A percentile compares a stretch with the other conserved stretches of the same genome.
Evolutionary conservation across 139 green algal genomes (phyloP).

Genomic region (Chlamydomonas sp.): DNA sequence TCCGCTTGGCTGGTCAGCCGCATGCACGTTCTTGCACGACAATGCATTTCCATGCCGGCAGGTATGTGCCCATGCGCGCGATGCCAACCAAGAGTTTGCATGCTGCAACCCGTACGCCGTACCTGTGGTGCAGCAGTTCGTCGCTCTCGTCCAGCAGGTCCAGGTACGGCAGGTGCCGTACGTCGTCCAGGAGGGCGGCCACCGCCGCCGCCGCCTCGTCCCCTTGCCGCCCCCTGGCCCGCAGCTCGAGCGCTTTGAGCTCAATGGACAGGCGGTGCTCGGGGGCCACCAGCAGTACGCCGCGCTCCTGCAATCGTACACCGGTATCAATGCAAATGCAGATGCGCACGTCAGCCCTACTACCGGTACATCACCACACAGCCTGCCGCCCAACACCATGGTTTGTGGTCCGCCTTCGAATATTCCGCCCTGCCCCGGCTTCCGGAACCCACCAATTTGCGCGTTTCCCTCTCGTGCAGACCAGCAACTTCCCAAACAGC

Average conservation of each 20-base stretch:
- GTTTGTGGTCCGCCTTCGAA: background rate
- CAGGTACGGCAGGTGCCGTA: slow-evolving; percentile 41
- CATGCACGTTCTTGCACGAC: too few species aligned
- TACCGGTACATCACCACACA: too few species aligned
- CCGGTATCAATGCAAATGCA: too few species aligned
- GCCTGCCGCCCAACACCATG: background rate
- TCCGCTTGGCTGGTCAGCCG: too few species aligned
- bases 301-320: slow-evolving; percentile 31
- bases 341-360: background rate
- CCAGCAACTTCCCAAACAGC: background rate
- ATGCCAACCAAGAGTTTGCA: too few species aligned
- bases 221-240: background rate
- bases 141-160: slow-evolving; percentile 71
- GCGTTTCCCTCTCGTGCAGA: too few species aligned
- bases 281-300: slow-evolving; percentile 60
- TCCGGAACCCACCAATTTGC: too few species aligned
- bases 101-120: too few species aligned
- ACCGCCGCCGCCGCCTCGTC: background rate
- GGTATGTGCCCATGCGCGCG: too few species aligned
- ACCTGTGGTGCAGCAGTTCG: slow-evolving; percentile 65
- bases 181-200: background rate
- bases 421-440: background rate
- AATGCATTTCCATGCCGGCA: too few species aligned
- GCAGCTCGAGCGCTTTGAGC: slow-evolving; percentile 60
- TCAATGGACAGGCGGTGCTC: slow-evolving; percentile 56